phyloP scores from a whole-genome alignment of 306 rosid genomes.

The Cicer pinnatifidum region DNA sequence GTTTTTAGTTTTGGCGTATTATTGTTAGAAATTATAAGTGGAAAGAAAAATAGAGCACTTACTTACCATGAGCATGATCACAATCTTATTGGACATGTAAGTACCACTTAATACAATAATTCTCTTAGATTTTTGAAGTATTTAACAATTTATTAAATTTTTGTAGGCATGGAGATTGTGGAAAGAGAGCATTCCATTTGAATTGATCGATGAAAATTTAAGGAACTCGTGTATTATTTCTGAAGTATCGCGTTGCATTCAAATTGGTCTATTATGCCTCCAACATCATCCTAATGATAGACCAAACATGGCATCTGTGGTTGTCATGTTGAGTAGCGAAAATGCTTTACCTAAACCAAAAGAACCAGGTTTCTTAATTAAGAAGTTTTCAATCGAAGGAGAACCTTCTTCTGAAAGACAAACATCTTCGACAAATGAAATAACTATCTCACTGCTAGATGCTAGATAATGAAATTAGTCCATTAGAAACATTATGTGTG shows the following conservation, averaged over 20 bases:
- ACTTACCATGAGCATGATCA: neutral
- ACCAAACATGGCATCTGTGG: slow-evolving; percentile 19
- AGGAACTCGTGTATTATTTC: neutral
- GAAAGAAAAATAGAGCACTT: slow-evolving; percentile 5
- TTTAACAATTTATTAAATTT: neutral
- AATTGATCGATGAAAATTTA: neutral
- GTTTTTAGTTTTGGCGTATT: slow-evolving; percentile 21
- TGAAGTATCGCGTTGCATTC: neutral
- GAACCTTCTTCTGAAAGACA: no score
- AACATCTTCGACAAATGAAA: neutral
- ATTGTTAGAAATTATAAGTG: slow-evolving; percentile 7
- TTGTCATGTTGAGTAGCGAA: slow-evolving; percentile 12
- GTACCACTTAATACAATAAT: neutral
- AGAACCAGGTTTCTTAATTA: neutral
- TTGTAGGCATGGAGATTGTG: slow-evolving; percentile 28
- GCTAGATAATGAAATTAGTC: neutral
- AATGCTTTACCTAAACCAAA: neutral
- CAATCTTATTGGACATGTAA: slow-evolving; percentile 24
- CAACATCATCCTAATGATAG: slow-evolving; percentile 20
- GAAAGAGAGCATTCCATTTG: neutral
- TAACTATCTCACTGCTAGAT: neutral
- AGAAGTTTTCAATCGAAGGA: neutral
- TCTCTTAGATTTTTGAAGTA: neutral
- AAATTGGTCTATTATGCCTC: slow-evolving; percentile 10
- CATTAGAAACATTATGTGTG: neutral